Evolutionary conservation across 2,329 filamentous ascomycete genomes (phyloP), one percentile per base, ranked within the genome.

Genomic region (Aspergillus ibericus): DNA sequence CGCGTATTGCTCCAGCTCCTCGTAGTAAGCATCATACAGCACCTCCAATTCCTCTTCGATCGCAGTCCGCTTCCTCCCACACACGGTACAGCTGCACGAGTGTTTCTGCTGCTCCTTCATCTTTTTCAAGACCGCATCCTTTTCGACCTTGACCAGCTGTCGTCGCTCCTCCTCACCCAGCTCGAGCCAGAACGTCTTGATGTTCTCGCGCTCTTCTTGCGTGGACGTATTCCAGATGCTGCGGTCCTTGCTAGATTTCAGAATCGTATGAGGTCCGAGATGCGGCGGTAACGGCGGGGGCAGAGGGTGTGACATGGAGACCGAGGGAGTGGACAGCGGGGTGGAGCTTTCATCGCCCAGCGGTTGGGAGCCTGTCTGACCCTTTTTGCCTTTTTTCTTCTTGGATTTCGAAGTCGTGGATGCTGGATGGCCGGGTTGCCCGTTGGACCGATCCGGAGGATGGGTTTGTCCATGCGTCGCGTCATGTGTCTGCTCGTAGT

Each of bases 101-200:
- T 98, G 93, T 77, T 98, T 98, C 76, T 99, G 95, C 77, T 99
- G 95, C 77, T 99, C 95, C 82, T 99, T 99, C 95, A 99, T 99
- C 82, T 99, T 99, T 72, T 91, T 92, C 57, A 99, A 80, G 0
- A 99, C 95, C 7, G 95, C 93, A 77, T 99, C 93, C 79, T 99
- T 99, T 78, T 99, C 95, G 29, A 99, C 93, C 77, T 97, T 97
- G 71, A 99, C 92, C 48, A 99, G 81, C 15, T 91, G 95, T 74
- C 96, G 95, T 68, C 95, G 90, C 74, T 98, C 93, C 36, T 96
- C 91, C 75, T 99, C 95, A 66, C 91, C 92, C 44, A 99, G 78
- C 15, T 92, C 92, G 54, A 99, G 84, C 95, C 95, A 99, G 77
- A 98, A 99, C 67, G 96, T 91, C 78, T 97, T 96, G 73, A 99